These are phyloP conservation scores for Eimeria tenella DNA, from an alignment of 169 alveolate species.

Conservation along the genomic window DNA sequence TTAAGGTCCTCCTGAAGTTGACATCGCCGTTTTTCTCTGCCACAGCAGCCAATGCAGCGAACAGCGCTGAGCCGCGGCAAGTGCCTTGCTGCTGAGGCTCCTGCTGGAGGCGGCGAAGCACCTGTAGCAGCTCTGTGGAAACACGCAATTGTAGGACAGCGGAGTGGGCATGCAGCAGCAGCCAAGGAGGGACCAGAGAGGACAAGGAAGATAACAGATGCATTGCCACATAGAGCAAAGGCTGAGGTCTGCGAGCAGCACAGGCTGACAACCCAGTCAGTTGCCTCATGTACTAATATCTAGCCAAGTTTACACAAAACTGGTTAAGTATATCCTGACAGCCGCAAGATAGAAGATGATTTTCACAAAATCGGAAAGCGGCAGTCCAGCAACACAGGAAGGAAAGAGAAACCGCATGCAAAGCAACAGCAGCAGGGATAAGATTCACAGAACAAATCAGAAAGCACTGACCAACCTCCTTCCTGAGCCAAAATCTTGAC, in stretches of 20 bases:
- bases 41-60: constrained; percentile 24
- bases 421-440: too few relatives aligned
- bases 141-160: neutral
- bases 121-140: constrained; percentile 2
- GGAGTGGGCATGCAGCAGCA: neutral
- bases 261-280: neutral
- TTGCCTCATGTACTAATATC: too few relatives aligned
- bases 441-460: too few relatives aligned
- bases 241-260: neutral
- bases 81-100: neutral
- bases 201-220: neutral
- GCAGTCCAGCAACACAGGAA: too few relatives aligned
- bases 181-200: neutral
- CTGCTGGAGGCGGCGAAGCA: constrained; percentile 6
- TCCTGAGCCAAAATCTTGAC: neutral
- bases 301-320: too few relatives aligned
- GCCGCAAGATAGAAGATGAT: too few relatives aligned
- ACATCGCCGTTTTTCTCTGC: neutral
- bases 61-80: neutral
- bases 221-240: neutral
- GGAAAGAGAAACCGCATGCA: too few relatives aligned
- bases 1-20: neutral
- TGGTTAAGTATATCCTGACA: too few relatives aligned
- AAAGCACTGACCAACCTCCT: neutral
- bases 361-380: too few relatives aligned